Percentiles rank a stretch among this genome's conserved stretches.
phyloP scores from a whole-genome alignment of 1,284 basidiomycete species.

The Spongiforma sp. region DNA sequence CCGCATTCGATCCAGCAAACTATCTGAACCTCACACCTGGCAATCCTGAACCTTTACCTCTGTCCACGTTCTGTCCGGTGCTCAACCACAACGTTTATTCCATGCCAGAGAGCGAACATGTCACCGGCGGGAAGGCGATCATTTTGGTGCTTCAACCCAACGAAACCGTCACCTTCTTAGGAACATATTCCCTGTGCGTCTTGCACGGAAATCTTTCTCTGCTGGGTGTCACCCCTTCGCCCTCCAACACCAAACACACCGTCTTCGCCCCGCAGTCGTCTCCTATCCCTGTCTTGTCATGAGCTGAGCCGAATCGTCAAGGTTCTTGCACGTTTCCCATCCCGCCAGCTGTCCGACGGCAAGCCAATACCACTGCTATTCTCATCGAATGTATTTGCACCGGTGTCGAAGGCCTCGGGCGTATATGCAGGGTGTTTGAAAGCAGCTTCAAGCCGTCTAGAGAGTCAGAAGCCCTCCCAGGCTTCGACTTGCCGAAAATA shows the following conservation, averaged over 20 bases:
- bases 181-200: conserved; percentile 58
- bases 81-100: conserved; percentile 15
- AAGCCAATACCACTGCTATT: conserved; percentile 46
- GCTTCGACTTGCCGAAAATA: conserved; percentile 55
- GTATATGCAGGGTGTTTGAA: conserved; percentile 64
- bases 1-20: background rate
- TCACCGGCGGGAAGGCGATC: conserved; percentile 24
- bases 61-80: conserved; percentile 30
- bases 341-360: conserved; percentile 15
- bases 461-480: conserved; percentile 31
- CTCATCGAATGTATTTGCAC: conserved; percentile 58
- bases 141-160: conserved; percentile 48
- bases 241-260: conserved; percentile 47
- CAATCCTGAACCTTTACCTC: conserved; percentile 1
- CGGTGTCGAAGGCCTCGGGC: conserved; percentile 67
- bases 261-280: conserved; percentile 73
- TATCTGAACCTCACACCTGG: background rate
- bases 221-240: conserved; percentile 50
- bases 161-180: conserved; percentile 63
- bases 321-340: conserved; percentile 29
- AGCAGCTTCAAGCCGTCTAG: conserved; percentile 56
- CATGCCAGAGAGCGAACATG: conserved; percentile 5
- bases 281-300: conserved; percentile 61
- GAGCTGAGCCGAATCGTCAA: conserved; percentile 24
- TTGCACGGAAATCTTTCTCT: conserved; percentile 60